These are phyloP conservation scores for Filosporella fistucella DNA, from an alignment of 495 filamentous ascomycete genomes.

Conservation along the genomic window DNA sequence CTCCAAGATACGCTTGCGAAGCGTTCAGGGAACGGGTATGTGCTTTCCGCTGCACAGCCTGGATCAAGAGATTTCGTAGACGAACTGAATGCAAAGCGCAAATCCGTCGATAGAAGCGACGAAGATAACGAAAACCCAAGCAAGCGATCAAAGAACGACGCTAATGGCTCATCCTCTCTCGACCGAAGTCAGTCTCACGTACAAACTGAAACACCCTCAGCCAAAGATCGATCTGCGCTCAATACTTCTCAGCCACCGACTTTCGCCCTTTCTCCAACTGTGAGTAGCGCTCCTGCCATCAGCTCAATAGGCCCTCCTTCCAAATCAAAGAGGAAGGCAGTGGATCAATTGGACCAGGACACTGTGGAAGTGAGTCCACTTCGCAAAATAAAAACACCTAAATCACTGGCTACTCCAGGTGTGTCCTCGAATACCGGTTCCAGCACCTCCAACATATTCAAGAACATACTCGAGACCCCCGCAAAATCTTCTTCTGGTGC, in stretches of 20 bases:
- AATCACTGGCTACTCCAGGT: constrained; percentile 1
- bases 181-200: too few relatives aligned
- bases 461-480: constrained; percentile 24
- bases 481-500: background rate
- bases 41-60: too few relatives aligned
- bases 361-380: constrained; percentile 6
- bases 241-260: too few relatives aligned
- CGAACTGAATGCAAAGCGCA: constrained; percentile 1
- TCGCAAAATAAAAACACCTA: constrained; percentile 18
- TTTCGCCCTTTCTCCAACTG: too few relatives aligned
- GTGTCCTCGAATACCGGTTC: too few relatives aligned
- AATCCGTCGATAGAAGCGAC: constrained; percentile 1
- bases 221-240: too few relatives aligned
- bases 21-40: background rate
- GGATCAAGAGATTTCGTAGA: background rate
- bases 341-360: constrained; percentile 21
- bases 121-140: constrained; percentile 11
- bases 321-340: constrained; percentile 27
- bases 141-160: constrained; percentile 9
- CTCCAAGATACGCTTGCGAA: background rate
- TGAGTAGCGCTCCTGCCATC: too few relatives aligned
- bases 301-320: constrained; percentile 4
- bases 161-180: too few relatives aligned
- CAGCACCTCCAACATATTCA: constrained; percentile 35
- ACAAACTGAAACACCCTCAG: background rate